Percentiles rank a stretch among this genome's conserved stretches.
Evolutionary conservation across 148 eudicot genomes (phyloP).

Genomic region (Bassia scoparia): DNA sequence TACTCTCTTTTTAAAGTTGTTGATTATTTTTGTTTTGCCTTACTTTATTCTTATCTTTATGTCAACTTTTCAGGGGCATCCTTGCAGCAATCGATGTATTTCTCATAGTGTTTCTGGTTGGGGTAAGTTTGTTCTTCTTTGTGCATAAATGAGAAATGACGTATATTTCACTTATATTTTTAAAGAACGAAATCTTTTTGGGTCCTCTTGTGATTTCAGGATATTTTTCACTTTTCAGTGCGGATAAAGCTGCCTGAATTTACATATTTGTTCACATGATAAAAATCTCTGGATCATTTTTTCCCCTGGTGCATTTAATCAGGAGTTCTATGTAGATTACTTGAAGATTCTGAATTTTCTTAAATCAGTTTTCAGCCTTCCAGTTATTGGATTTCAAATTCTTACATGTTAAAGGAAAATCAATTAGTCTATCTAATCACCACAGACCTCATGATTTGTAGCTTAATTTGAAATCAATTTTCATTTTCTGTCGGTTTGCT

Average conservation of each 20-base stretch:
- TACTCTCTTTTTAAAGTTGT: no score
- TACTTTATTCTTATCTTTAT: slow-evolving; percentile 7
- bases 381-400: not conserved
- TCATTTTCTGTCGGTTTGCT: not conserved
- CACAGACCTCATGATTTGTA: no score
- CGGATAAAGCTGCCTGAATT: not conserved
- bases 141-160: no score
- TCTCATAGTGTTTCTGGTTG: slow-evolving; percentile 70
- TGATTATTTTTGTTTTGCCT: no score
- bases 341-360: not conserved
- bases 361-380: not conserved
- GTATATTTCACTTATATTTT: no score
- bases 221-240: not conserved
- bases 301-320: not conserved
- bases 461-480: not conserved
- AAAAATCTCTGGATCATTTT: not conserved
- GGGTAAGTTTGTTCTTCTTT: slow-evolving; percentile 75
- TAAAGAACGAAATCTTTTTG: no score
- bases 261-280: not conserved
- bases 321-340: not conserved
- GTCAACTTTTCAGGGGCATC: slow-evolving; percentile 63
- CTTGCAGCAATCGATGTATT: slow-evolving; percentile 89
- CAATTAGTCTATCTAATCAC: not conserved
- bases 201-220: not conserved
- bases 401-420: not conserved